A percentile compares a stretch with the other conserved stretches of the same genome.
phyloP scores from a whole-genome alignment of 2,329 filamentous ascomycete genomes.

The Aureobasidium sp. region DNA sequence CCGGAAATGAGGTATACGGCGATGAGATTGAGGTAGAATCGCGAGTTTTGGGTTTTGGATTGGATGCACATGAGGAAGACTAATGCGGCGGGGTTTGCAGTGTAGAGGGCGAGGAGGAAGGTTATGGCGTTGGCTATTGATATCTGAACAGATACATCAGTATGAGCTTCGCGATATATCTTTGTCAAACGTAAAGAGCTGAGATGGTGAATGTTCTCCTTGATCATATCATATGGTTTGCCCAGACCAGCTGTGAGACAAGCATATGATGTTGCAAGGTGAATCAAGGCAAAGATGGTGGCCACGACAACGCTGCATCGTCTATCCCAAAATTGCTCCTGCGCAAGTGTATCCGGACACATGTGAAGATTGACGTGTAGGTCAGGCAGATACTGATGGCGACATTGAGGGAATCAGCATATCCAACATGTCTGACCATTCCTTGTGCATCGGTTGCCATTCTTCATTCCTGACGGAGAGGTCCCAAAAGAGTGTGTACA shows the following conservation, averaged over 20 bases:
- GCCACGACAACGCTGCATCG: constrained; percentile 25
- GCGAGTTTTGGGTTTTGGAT: background rate
- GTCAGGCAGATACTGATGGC: constrained; percentile 28
- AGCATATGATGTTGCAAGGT: constrained; percentile 26
- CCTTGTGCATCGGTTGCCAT: background rate
- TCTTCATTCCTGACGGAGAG: background rate
- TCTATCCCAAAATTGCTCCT: constrained; percentile 25
- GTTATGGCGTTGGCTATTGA: constrained; percentile 25
- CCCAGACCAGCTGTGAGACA: constrained; percentile 26
- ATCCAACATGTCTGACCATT: constrained; percentile 20
- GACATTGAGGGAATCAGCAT: constrained; percentile 25
- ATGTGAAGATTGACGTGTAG: constrained; percentile 27
- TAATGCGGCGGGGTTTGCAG: constrained; percentile 29
- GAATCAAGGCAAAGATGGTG: constrained; percentile 25
- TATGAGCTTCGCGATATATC: too few species aligned
- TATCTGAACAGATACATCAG: constrained; percentile 19
- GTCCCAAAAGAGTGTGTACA: background rate
- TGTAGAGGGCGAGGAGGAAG: constrained; percentile 26
- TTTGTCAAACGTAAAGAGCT: constrained; percentile 21
- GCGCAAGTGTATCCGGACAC: constrained; percentile 27
- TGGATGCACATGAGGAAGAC: constrained; percentile 27
- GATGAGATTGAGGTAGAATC: constrained; percentile 22
- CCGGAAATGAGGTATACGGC: constrained; percentile 22
- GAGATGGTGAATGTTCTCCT: constrained; percentile 20
- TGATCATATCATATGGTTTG: constrained; percentile 22